Evolutionary conservation across 2,329 filamentous ascomycete genomes (phyloP), one percentile per base, ranked within the genome.

Genomic region (Sclerotinia spermophila): DNA sequence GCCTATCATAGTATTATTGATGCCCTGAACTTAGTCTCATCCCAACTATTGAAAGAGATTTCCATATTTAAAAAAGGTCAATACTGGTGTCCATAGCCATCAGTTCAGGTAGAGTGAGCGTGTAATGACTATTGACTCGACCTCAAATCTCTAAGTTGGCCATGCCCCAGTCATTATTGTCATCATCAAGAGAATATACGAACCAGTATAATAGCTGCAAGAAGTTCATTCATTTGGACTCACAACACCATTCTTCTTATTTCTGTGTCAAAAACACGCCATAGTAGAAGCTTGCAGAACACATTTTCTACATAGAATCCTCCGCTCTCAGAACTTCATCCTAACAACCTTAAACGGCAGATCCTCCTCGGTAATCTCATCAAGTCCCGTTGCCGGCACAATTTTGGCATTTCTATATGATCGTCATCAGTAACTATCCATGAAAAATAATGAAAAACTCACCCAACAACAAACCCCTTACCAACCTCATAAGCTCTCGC

Each of bases 331-430:
- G 8, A 40, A 5, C 27, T 44, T 45, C 38, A 65, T 66, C 44
- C 68, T 70, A 5, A 70, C n/a, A 70, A 70, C n/a, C 33, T 38
- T 67, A 27, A 67, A 70, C n/a, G 68, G 68, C 15, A 70, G 40
- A 19, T 70, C 53, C 13, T 67, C 62, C n/a, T 67, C 68, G 3
- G 35, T 59, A 15, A 60, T 64, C 42, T 67, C 68, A 13, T 59
- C 53, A 56, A 64, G 10, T 1, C 68, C 68, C 10, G 56, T 45
- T 27, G 51, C 68, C 4, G 44, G 62, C 15, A 66, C 62, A 15
- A 66, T 27, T 35, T 17, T 66, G 2, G 62, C 62, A 0, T 53
- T 66, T 1, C 61, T 65, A 27, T 3, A 53, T n/a, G 7, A 40
- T 38, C 4, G 5, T 6, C 27, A 33, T 65, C 24, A 65, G 17